A percentile compares a stretch with the other conserved stretches of the same genome.
These are phyloP conservation scores for Ramalina intermedia DNA, from an alignment of 495 filamentous ascomycete genomes.

Conservation along the genomic window DNA sequence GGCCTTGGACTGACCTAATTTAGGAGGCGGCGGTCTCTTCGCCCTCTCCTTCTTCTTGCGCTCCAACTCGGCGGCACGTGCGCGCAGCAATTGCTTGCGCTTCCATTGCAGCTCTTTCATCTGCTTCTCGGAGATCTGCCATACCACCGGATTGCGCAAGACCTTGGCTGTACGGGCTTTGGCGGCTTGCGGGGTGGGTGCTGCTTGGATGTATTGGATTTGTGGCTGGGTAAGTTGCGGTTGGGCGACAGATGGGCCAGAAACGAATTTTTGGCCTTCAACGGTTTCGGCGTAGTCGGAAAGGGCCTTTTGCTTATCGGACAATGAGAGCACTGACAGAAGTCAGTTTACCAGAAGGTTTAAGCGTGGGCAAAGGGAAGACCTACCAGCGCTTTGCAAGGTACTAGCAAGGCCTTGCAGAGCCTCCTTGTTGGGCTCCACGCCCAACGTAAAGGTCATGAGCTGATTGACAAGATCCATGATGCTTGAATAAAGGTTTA, in stretches of 20 bases:
- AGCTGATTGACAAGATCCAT: conserved; percentile 11
- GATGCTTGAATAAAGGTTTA: background rate
- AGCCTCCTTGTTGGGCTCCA: conserved; percentile 13
- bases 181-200: conserved; percentile 10
- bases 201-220: conserved; percentile 14
- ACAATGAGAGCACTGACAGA: conserved; percentile 4
- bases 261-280: conserved; percentile 12
- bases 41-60: conserved; percentile 9
- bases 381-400: conserved; percentile 11
- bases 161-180: conserved; percentile 11
- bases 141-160: conserved; percentile 10
- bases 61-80: conserved; percentile 11
- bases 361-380: background rate
- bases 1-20: conserved; percentile 11
- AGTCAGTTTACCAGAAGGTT: background rate
- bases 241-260: conserved; percentile 6
- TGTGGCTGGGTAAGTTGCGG: conserved; percentile 13
- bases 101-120: conserved; percentile 14
- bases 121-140: conserved; percentile 13
- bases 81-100: conserved; percentile 12
- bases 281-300: conserved; percentile 9
- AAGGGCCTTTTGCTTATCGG: conserved; percentile 9
- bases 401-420: conserved; percentile 7
- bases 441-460: conserved; percentile 10
- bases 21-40: conserved; percentile 9